Conservation (phyloP, 1,139 yeast genomes). For the Tardiomyces digboiensis region DNA sequence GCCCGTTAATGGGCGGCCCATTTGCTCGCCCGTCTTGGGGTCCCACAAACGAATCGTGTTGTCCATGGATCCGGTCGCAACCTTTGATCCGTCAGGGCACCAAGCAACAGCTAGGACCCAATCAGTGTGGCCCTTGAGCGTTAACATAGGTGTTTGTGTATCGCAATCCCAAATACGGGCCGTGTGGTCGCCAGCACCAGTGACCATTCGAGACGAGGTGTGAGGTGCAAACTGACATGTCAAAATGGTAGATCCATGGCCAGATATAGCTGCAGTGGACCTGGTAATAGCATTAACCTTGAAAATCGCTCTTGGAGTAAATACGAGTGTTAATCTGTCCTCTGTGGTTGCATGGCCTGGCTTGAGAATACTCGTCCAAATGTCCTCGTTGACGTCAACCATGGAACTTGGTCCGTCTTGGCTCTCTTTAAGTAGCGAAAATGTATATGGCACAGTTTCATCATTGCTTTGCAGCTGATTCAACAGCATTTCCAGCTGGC, state of each 20-base stretch:
- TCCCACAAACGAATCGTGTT: conserved; percentile 86
- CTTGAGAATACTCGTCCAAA: conserved; percentile 70
- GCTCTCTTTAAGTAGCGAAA: conserved; percentile 48
- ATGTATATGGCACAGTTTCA: conserved; percentile 87
- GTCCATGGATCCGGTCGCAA: conserved; percentile 98
- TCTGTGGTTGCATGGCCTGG: conserved; percentile 89
- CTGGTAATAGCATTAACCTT: conserved; percentile 89
- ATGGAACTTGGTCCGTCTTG: conserved; percentile 22
- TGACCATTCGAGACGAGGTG: conserved; percentile 76
- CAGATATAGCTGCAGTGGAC: conserved; percentile 86
- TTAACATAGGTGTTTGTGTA: conserved; percentile 82
- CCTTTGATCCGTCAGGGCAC: conserved; percentile 84
- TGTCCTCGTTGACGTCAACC: conserved; percentile 66
- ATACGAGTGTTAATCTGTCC: conserved; percentile 83
- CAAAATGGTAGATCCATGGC: conserved; percentile 89
- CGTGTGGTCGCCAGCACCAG: conserved; percentile 98
- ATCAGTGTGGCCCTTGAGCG: conserved; percentile 76
- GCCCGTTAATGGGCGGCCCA: conserved; percentile 70
- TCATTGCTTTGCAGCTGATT: conserved; percentile 54
- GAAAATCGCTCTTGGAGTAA: conserved; percentile 92
- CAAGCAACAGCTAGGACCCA: conserved; percentile 95
- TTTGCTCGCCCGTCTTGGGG: conserved; percentile 57
- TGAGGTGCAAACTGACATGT: conserved; percentile 93
- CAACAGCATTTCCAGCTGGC: conserved; percentile 79
- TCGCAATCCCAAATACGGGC: conserved; percentile 97